A percentile compares a stretch with the other conserved stretches of the same genome.
Conservation (phyloP, 306 rosid species). For the Alnus rubra region DNA sequence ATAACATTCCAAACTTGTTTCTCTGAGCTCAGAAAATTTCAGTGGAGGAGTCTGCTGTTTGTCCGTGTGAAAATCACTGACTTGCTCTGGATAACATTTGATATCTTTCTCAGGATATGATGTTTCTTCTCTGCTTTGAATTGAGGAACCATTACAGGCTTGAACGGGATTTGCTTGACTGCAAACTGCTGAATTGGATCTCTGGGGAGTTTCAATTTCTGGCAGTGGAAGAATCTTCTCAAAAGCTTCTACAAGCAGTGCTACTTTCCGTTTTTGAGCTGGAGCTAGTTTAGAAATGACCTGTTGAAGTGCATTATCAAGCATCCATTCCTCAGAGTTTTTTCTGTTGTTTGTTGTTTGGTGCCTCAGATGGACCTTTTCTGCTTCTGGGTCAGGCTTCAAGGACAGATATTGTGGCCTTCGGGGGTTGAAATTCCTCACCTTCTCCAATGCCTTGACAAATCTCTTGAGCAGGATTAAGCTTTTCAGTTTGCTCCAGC, state of each 20-base stretch:
- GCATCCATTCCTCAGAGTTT: constrained; percentile 88
- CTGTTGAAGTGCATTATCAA: constrained; percentile 79
- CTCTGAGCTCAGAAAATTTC: constrained; percentile 25
- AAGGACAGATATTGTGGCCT: constrained; percentile 40
- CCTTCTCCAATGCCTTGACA: constrained; percentile 86
- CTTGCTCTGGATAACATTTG: constrained; percentile 26
- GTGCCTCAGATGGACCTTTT: constrained; percentile 58
- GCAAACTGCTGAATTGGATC: constrained; percentile 27
- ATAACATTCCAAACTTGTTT: constrained; percentile 15
- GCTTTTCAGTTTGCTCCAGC: constrained; percentile 84
- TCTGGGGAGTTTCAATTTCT: constrained; percentile 38
- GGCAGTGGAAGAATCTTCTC: constrained; percentile 68
- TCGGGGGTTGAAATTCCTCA: constrained; percentile 42
- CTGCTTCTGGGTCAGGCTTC: constrained; percentile 49
- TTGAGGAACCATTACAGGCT: constrained; percentile 24
- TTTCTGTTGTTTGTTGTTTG: constrained; percentile 52
- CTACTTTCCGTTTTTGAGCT: constrained; percentile 72
- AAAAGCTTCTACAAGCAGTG: constrained; percentile 76
- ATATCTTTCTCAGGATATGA: constrained; percentile 21
- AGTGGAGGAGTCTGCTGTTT: constrained; percentile 28
- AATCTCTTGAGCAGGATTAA: constrained; percentile 69
- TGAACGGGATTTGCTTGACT: constrained; percentile 37
- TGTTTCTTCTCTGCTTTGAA: constrained; percentile 30
- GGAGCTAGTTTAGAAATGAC: constrained; percentile 78
- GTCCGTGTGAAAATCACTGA: constrained; percentile 16